Base-by-base conservation (phyloP, 495 filamentous ascomycete species). In the Hypoxylon perforatum region DNA sequence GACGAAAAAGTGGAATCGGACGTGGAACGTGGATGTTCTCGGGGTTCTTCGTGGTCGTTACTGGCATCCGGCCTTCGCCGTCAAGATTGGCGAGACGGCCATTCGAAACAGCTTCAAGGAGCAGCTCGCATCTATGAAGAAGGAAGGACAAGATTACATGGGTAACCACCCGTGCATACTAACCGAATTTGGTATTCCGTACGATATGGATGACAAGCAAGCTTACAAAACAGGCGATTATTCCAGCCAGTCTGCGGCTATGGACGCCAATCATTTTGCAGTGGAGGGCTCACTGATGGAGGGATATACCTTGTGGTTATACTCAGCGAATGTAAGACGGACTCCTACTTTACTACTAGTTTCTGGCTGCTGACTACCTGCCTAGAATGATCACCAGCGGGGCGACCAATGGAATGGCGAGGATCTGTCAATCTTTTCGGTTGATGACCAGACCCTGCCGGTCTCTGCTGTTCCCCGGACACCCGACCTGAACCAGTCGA, bases 361-460 rank as follows among this genome's bases (percentile, higher is more conserved):
- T 57, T 8, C 35, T 47, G 11, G 1, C 21, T 47, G 46, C 68
- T 65, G 48, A 74, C 39, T 4, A 9, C 28, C 3, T 47, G 38
- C 47, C 6, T 41, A 91, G 83, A 99, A 97, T 74, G 88, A 89
- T 55, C 95, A 99, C 67, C 82, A 90, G 71, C 91, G 91, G 82
- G 96, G 95, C 33, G 95, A 99, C 71, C 88, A 92, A 44, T 99
- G 95, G 95, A 98, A 99, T 63, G 95, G 95, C 25, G 95, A 99
- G 69, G 95, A 99, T 78, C 80, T 99, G 15, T 97, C 92, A 7
- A 96, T 99, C 33, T 91, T 86, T 71, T 97, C 92, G 0, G 61
- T 82, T 2, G 93, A 99, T 65, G 95, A 99, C 72, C 85, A 85
- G 19, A 83, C 88, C 21, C 81, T 96, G 0, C 86, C 88, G 12